These are phyloP conservation scores for Rhodomyrtus tomentosa DNA, from an alignment of 345 rosid species.

Conservation along the genomic window DNA sequence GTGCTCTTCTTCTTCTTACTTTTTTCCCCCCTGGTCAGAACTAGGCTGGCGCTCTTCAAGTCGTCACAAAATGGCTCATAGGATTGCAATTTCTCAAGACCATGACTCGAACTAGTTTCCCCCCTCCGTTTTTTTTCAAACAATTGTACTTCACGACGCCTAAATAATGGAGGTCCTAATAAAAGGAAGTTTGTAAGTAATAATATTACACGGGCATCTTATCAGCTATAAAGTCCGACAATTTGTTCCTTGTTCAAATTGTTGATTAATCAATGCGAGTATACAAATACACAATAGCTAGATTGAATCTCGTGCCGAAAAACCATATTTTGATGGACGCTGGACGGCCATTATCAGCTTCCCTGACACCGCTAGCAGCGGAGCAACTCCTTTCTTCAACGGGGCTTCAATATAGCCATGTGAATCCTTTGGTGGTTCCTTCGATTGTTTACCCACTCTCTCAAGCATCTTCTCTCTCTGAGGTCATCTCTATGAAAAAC, in stretches of 20 bases:
- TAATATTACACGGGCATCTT: background rate
- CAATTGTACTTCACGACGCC: background rate
- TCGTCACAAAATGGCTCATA: no score
- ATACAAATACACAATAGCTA: background rate
- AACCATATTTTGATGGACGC: background rate
- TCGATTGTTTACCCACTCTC: constrained; percentile 34
- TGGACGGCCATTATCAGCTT: constrained; percentile 10
- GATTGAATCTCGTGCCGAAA: background rate
- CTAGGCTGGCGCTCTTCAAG: background rate
- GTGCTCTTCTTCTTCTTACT: no score
- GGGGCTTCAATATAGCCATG: constrained; percentile 55
- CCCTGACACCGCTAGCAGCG: constrained; percentile 25
- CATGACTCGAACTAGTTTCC: no score
- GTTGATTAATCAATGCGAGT: background rate
- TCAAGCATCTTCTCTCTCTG: constrained; percentile 53
- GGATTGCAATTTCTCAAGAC: no score
- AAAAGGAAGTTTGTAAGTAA: background rate
- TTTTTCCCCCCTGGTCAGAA: no score
- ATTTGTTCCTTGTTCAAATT: background rate
- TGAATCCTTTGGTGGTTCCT: constrained; percentile 70
- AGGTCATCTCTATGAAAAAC: constrained; percentile 23
- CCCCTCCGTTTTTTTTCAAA: no score
- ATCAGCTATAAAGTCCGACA: background rate
- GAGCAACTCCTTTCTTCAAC: constrained; percentile 52
- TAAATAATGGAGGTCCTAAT: background rate